A percentile compares a stretch with the other conserved stretches of the same genome.
These are phyloP conservation scores for Lagenidium sp. DNA, from an alignment of 352 stramenopile species.

Conservation along the genomic window DNA sequence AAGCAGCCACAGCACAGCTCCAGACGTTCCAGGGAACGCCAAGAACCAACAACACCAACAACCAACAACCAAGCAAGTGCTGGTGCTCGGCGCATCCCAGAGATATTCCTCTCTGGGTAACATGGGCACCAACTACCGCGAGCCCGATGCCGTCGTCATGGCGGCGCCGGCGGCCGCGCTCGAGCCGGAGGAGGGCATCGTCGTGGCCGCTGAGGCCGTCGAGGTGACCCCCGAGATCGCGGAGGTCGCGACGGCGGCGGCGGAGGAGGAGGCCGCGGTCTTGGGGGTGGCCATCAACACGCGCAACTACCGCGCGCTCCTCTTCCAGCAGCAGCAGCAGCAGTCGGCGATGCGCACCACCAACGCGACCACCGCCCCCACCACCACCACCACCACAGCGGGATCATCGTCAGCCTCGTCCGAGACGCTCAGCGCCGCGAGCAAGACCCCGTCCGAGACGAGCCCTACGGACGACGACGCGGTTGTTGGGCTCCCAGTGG, in stretches of 20 bases:
- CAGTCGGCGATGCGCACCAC: slow-evolving; percentile 8
- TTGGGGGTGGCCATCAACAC: slow-evolving; percentile 52
- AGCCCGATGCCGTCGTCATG: too few species aligned
- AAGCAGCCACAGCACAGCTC: too few species aligned
- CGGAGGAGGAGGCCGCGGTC: slow-evolving; percentile 14
- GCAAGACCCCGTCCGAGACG: not conserved
- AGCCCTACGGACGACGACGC: slow-evolving; percentile 10
- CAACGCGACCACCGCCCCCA: slow-evolving; percentile 9
- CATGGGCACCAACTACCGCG: not conserved
- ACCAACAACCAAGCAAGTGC: not conserved
- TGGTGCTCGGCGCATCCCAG: not conserved
- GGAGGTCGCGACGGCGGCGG: too few species aligned
- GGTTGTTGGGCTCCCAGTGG: slow-evolving; percentile 18
- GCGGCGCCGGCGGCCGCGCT: slow-evolving; percentile 2
- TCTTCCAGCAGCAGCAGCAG: too few species aligned
- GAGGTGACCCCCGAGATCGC: too few species aligned
- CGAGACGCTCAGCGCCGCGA: too few species aligned
- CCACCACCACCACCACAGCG: not conserved
- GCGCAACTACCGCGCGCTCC: slow-evolving; percentile 48
- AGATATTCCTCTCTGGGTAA: not conserved
- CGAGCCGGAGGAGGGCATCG: too few species aligned
- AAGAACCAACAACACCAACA: slow-evolving; percentile 3
- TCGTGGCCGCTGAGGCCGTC: too few species aligned
- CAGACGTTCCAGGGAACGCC: too few species aligned
- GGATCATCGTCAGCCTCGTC: not conserved